A percentile compares a stretch with the other conserved stretches of the same genome.
Evolutionary conservation across 2,329 filamentous ascomycete species (phyloP).

Genomic region (Juglanconis oblonga): DNA sequence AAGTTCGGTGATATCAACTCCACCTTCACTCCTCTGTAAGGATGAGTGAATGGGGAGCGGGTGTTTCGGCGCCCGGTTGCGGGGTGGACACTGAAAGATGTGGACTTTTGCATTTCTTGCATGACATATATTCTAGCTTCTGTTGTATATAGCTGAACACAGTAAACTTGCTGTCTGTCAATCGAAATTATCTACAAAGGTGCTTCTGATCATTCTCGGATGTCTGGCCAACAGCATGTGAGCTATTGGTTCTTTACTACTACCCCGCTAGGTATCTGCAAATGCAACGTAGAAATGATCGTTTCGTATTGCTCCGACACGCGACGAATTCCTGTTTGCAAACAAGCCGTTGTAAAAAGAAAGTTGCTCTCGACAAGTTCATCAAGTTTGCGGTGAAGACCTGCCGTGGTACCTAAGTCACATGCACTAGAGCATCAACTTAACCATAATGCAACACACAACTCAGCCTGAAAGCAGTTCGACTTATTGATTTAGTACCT

Average conservation of each 20-base stretch:
- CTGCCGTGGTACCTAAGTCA: too few relatives aligned
- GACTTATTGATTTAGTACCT: background rate
- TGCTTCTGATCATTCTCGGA: background rate
- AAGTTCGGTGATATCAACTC: slow-evolving; percentile 54
- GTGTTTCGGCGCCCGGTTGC: background rate
- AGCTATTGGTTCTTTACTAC: background rate
- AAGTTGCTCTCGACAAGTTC: too few relatives aligned
- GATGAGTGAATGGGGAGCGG: background rate
- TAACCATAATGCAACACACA: too few relatives aligned
- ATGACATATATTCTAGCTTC: background rate
- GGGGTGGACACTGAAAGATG: background rate
- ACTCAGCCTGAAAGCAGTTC: too few relatives aligned
- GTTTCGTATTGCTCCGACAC: too few relatives aligned
- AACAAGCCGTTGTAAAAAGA: too few relatives aligned
- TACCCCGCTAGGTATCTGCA: too few relatives aligned
- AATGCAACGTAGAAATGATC: too few relatives aligned
- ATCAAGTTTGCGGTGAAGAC: too few relatives aligned
- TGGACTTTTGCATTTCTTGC: background rate
- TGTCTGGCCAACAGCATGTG: background rate
- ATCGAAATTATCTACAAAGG: background rate
- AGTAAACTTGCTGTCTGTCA: background rate
- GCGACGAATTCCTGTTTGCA: too few relatives aligned
- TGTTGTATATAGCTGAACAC: slow-evolving; percentile 2
- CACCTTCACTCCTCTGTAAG: slow-evolving; percentile 36
- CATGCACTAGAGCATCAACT: too few relatives aligned